These are phyloP conservation scores for Gardenia jasminoides DNA, from an alignment of 257 asterid genomes.

Conservation along the genomic window DNA sequence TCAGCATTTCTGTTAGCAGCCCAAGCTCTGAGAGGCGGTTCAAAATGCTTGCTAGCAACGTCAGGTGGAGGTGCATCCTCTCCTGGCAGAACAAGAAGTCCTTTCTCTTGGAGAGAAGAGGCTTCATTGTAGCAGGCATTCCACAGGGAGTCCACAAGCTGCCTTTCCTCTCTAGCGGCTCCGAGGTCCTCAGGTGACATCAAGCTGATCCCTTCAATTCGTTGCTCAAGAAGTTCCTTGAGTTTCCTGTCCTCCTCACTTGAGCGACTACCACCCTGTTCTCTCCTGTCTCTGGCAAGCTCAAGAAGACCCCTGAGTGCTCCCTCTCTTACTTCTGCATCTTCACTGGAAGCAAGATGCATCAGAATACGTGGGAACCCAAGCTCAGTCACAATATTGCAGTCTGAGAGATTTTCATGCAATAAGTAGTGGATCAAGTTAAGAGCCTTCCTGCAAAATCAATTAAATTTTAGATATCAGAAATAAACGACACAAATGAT, in stretches of 20 bases:
- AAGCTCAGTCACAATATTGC: constrained; percentile 47
- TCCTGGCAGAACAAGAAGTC: constrained; percentile 68
- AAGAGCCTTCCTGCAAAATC: constrained; percentile 75
- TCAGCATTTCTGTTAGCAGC: constrained; percentile 55
- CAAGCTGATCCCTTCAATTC: constrained; percentile 52
- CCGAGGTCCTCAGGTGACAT: constrained; percentile 77
- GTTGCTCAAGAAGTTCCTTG: constrained; percentile 62
- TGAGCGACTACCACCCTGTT: constrained; percentile 15
- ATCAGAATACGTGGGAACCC: constrained; percentile 64
- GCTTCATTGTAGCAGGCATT: constrained; percentile 55
- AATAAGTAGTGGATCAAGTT: constrained; percentile 67
- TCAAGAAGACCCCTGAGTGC: constrained; percentile 78
- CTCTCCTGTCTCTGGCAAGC: constrained; percentile 44
- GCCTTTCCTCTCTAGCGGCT: constrained; percentile 79
- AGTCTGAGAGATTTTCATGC: constrained; percentile 57
- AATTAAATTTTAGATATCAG: background rate
- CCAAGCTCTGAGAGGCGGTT: constrained; percentile 80
- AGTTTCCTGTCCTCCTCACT: constrained; percentile 56
- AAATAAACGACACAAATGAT: background rate
- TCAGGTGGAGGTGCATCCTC: constrained; percentile 88
- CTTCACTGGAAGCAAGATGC: constrained; percentile 80
- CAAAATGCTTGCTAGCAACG: constrained; percentile 72
- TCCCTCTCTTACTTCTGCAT: constrained; percentile 76
- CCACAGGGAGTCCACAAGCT: constrained; percentile 85
- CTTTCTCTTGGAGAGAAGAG: constrained; percentile 69